A percentile compares a stretch with the other conserved stretches of the same genome.
Evolutionary conservation across 352 stramenopile species (phyloP).

Genomic region (Phytophthora melonis): DNA sequence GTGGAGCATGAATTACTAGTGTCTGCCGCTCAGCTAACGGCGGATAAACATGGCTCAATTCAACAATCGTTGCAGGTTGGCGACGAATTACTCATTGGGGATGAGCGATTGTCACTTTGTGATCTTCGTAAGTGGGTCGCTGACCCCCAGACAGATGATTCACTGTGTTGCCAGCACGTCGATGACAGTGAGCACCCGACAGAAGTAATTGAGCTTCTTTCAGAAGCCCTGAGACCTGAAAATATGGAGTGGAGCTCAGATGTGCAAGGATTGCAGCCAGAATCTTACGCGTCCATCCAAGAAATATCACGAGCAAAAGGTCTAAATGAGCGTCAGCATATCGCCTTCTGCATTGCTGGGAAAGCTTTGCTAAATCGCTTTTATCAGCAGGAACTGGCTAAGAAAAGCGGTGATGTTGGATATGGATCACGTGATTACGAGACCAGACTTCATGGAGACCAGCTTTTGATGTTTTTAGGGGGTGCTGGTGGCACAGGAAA

Average conservation of each 20-base stretch:
- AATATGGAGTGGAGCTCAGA: neutral
- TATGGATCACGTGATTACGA: neutral
- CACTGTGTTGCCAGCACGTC: neutral
- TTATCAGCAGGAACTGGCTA: neutral
- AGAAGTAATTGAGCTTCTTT: neutral
- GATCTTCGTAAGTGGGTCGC: neutral
- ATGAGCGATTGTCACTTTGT: neutral
- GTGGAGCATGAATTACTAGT: neutral
- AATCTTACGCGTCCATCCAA: neutral
- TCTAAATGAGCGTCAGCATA: neutral
- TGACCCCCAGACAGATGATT: neutral
- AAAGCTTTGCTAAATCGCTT: neutral
- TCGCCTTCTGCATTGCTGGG: neutral
- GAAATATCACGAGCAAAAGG: neutral
- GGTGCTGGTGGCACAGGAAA: constrained; percentile 10
- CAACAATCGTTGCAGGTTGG: neutral
- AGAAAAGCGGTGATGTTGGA: neutral
- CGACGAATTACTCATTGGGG: neutral
- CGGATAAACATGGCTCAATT: neutral
- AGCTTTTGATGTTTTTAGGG: neutral
- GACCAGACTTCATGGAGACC: neutral
- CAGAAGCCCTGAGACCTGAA: neutral
- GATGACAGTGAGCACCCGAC: neutral
- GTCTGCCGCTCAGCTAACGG: neutral
- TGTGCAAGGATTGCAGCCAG: neutral